phyloP scores from a whole-genome alignment of 495 filamentous ascomycete species.

The Pyrenula aspistea region DNA sequence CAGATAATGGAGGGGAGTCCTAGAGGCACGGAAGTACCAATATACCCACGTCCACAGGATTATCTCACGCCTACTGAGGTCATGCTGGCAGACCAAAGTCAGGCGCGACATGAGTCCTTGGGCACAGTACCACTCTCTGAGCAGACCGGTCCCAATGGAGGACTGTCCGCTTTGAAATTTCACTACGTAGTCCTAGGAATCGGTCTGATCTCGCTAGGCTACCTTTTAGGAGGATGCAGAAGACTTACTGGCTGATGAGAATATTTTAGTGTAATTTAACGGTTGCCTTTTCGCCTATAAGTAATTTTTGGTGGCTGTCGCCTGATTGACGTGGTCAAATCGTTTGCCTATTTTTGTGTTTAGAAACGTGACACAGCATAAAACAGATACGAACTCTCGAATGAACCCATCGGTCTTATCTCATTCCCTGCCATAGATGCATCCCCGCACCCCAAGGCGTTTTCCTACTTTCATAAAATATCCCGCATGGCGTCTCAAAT shows the following conservation, averaged over 20 bases:
- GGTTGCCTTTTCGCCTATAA: background rate
- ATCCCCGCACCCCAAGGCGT: background rate
- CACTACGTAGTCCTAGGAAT: background rate
- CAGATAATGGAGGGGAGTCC: background rate
- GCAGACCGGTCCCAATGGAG: background rate
- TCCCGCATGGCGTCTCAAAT: background rate
- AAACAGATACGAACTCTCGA: background rate
- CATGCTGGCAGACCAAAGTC: background rate
- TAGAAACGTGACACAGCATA: background rate
- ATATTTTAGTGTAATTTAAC: background rate
- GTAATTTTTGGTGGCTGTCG: background rate
- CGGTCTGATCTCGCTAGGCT: background rate
- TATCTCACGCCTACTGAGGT: no score
- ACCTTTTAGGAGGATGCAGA: background rate
- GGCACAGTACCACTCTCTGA: background rate
- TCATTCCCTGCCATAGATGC: background rate
- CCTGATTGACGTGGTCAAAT: background rate
- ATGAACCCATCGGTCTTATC: background rate
- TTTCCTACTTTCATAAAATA: background rate
- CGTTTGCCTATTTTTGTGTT: background rate
- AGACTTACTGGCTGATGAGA: background rate
- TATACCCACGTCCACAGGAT: background rate
- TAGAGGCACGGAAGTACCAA: background rate
- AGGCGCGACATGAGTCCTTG: background rate
- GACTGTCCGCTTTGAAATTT: background rate